Evolutionary conservation across 768 basidiomycete genomes (phyloP).

Genomic region (Phanerodontia chrysosporium): DNA sequence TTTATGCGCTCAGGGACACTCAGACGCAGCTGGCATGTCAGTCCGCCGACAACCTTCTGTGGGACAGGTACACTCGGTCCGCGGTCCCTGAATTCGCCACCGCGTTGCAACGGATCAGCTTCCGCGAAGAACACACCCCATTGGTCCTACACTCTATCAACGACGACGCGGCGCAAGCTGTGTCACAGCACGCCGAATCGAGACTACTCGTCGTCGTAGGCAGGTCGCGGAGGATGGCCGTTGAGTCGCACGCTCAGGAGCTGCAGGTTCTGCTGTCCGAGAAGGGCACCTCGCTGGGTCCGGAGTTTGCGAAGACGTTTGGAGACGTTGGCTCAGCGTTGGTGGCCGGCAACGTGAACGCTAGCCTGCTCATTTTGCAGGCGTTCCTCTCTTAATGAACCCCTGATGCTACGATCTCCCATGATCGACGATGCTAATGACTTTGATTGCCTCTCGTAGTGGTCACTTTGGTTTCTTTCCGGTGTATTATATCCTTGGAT

Average conservation of each 20-base stretch:
- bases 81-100: constrained; percentile 13
- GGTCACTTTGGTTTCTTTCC: neutral
- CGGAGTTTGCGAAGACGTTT: constrained; percentile 64
- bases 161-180: constrained; percentile 33
- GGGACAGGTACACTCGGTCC: constrained; percentile 9
- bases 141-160: constrained; percentile 55
- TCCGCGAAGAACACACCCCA: constrained; percentile 45
- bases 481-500: neutral
- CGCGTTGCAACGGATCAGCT: constrained; percentile 63
- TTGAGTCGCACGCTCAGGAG: constrained; percentile 57
- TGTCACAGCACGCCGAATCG: constrained; percentile 30
- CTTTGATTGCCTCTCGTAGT: neutral
- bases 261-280: constrained; percentile 41
- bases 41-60: constrained; percentile 33
- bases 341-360: constrained; percentile 46
- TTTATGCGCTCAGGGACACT: constrained; percentile 64
- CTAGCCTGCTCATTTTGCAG: constrained; percentile 55
- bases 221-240: constrained; percentile 67
- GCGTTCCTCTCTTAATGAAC: constrained; percentile 23
- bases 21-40: constrained; percentile 68
- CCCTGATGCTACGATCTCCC: neutral
- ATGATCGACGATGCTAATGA: neutral
- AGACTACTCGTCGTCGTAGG: constrained; percentile 65
- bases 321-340: constrained; percentile 74
- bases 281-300: constrained; percentile 38